Base-by-base conservation (phyloP, 139 green algal genomes). In the Ettlia oleoabundans region DNA sequence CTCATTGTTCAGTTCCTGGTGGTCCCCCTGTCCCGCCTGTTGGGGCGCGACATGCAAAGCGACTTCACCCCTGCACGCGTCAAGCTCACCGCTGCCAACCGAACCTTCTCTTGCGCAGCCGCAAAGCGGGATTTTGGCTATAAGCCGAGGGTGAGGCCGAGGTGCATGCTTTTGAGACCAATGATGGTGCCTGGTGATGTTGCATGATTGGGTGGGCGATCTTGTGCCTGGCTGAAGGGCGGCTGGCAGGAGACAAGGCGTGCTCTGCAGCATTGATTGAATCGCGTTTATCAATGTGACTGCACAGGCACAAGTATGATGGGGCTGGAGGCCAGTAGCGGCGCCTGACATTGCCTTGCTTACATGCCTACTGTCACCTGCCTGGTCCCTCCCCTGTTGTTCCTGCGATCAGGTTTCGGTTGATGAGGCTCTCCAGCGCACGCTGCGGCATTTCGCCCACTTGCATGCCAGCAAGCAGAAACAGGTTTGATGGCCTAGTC, bases 1-100 rank as follows among this genome's bases (percentile, higher is more conserved):
- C 81, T 89, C 4, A 52, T 98, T 2, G 88, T 96, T 40, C 86
- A 95, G 82, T 95, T 91, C 66, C 65, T 96, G 40, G 86, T 96
- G 32, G 76, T 73, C 37, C 91, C 88, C 21, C 80, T 98, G 62
- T 43, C 92, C 24, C 47, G 30, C 22, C 80, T 82, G 33, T 73
- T 92, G 68, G 72, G 75, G 19, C 89, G 88, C 82, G 55, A 86
- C 32, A 62, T 95, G 41, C 77, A 77, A 42, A 64, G 42, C 15
- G 73, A 80, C 73, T 80, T 80, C 73, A 80, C 73, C 4, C 73
- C 73, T 37, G 62, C 63, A 72, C 70, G 87, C 65, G 90, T 96
- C 42, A 87, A 81, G 13, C 80, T 96, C 18, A 81, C 91, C 18
- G 83, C 87, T 33, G 85, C 80, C 41, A 89, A 93, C 53, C 85